Evolutionary conservation across 768 basidiomycete species (phyloP).

Genomic region (Daedaleopsis nitida): DNA sequence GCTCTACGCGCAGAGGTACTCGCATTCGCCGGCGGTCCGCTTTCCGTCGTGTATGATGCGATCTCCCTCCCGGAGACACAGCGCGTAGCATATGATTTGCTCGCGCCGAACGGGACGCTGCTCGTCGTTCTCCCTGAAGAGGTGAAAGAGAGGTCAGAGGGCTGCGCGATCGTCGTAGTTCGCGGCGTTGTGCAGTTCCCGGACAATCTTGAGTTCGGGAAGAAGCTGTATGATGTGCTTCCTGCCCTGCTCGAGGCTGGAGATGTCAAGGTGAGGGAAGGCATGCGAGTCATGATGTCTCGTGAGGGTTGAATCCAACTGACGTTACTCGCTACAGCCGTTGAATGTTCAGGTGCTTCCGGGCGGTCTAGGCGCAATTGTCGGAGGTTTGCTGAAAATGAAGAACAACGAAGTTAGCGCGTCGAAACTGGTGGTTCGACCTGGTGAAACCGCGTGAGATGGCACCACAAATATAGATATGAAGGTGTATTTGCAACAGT

Average conservation of each 20-base stretch:
- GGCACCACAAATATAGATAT: too few relatives aligned
- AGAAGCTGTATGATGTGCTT: too few relatives aligned
- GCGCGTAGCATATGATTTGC: constrained; percentile 13
- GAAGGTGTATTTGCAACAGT: too few relatives aligned
- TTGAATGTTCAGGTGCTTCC: constrained; percentile 43
- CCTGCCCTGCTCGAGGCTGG: too few relatives aligned
- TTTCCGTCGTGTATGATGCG: constrained; percentile 28
- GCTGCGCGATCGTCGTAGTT: too few relatives aligned
- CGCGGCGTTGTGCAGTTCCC: too few relatives aligned
- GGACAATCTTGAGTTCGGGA: too few relatives aligned
- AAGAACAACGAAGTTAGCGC: neutral
- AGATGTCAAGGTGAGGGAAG: neutral
- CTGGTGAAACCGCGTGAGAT: too few relatives aligned
- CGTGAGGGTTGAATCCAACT: neutral
- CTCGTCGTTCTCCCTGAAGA: constrained; percentile 14
- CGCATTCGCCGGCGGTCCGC: constrained; percentile 21
- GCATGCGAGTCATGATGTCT: neutral
- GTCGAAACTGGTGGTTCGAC: constrained; percentile 14
- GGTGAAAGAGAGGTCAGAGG: too few relatives aligned
- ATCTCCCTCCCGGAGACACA: constrained; percentile 25
- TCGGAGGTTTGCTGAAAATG: too few relatives aligned
- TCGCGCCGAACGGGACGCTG: constrained; percentile 25
- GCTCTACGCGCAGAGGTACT: constrained; percentile 10
- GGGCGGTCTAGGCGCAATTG: constrained; percentile 36
- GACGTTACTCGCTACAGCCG: constrained; percentile 33